Percentiles rank a stretch among this genome's conserved stretches.
These are phyloP conservation scores for Rhododendron ovatum DNA, from an alignment of 148 eudicot genomes.

Conservation along the genomic window DNA sequence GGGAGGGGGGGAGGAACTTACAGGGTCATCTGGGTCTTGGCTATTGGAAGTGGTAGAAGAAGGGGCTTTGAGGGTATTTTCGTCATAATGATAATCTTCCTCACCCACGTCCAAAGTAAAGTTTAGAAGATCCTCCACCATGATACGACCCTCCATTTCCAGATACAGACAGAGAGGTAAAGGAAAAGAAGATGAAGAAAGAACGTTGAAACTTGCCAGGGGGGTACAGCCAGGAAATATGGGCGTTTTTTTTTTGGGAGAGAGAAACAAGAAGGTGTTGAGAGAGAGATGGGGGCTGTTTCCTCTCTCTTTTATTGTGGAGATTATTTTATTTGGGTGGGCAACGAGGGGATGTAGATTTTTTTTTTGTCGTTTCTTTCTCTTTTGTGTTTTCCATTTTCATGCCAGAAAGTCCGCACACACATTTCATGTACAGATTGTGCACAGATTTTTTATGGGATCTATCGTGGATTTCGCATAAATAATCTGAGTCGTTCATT, in stretches of 20 bases:
- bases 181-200: conserved; percentile 4
- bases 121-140: conserved; percentile 49
- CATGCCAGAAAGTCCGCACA: too few relatives aligned
- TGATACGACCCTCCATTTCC: conserved; percentile 28
- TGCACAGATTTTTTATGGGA: too few relatives aligned
- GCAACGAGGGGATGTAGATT: conserved; percentile 11
- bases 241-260: background rate
- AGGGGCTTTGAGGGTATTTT: conserved; percentile 16
- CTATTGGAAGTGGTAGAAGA: conserved; percentile 15
- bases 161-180: conserved; percentile 4
- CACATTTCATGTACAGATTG: too few relatives aligned
- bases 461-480: too few relatives aligned
- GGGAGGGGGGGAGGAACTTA: conserved; percentile 20
- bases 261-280: background rate
- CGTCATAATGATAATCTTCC: conserved; percentile 26
- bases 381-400: background rate
- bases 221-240: background rate
- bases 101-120: conserved; percentile 41
- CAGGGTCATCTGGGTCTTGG: conserved; percentile 23
- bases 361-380: background rate
- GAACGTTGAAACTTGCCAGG: background rate
- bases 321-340: conserved; percentile 6
- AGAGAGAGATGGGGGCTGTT: conserved; percentile 13
- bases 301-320: background rate
- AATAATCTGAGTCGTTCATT: too few relatives aligned